Conservation (phyloP, 371 early-diverging fungal species). For the Funneliformis caledonium region DNA sequence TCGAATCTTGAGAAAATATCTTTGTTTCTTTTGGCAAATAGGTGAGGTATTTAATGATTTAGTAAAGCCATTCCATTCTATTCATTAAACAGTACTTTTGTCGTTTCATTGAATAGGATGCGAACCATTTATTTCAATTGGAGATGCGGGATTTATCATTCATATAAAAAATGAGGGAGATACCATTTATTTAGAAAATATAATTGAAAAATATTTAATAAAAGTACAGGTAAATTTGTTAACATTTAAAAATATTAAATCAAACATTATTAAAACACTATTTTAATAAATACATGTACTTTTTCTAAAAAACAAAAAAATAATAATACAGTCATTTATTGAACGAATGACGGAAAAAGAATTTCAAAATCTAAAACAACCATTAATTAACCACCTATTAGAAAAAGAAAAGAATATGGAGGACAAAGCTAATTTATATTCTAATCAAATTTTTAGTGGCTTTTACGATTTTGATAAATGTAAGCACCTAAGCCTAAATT, state of each 20-base stretch:
- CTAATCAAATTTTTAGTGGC: constrained; percentile 77
- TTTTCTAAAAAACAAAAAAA: too few species aligned
- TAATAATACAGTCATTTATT: constrained; percentile 50
- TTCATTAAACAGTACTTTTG: too few species aligned
- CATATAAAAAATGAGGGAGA: constrained; percentile 89
- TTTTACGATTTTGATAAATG: constrained; percentile 85
- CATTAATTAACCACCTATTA: constrained; percentile 70
- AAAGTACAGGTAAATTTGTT: constrained; percentile 48
- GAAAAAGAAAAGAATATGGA: constrained; percentile 88
- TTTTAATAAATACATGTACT: too few species aligned
- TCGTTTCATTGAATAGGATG: too few species aligned
- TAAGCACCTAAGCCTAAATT: background rate
- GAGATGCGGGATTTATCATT: constrained; percentile 71
- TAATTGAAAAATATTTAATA: constrained; percentile 80
- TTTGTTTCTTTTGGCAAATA: constrained; percentile 91
- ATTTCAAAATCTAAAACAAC: constrained; percentile 73
- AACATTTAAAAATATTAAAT: background rate
- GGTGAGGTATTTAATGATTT: constrained; percentile 55
- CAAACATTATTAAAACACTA: background rate
- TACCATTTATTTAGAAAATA: constrained; percentile 80
- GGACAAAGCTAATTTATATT: constrained; percentile 77
- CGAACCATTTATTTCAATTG: constrained; percentile 46
- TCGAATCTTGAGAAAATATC: constrained; percentile 79
- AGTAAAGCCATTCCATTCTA: too few species aligned
- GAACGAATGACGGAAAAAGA: constrained; percentile 71